Percentiles rank a stretch among this genome's conserved stretches.
These are phyloP conservation scores for Polytrichum formosum DNA, from an alignment of 225 moss, liverwort and hornwort species.

Conservation along the genomic window DNA sequence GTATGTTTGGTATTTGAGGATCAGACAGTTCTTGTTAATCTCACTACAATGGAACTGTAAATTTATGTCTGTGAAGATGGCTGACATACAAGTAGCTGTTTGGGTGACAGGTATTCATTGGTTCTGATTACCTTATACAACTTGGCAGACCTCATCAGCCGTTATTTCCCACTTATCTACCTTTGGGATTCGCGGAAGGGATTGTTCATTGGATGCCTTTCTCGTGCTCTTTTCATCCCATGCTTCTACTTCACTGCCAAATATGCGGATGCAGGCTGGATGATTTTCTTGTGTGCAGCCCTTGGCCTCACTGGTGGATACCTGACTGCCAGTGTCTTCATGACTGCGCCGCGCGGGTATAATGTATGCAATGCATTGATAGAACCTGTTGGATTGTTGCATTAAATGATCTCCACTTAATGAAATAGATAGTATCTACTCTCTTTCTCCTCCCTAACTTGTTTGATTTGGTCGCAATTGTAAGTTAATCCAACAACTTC, in stretches of 20 bases:
- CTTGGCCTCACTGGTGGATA: conserved; percentile 55
- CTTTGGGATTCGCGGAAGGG: conserved; percentile 32
- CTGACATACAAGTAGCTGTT: not conserved
- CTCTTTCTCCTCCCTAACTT: not conserved
- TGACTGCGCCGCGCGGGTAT: conserved; percentile 51
- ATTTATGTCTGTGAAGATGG: no score
- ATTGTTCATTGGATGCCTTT: conserved; percentile 27
- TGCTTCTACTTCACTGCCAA: conserved; percentile 62
- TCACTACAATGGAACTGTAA: not conserved
- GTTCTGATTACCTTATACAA: conserved; percentile 57
- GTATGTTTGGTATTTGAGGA: no score
- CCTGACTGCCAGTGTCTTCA: conserved; percentile 42
- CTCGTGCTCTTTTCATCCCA: conserved; percentile 46
- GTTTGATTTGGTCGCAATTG: not conserved
- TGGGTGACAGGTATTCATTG: conserved; percentile 50
- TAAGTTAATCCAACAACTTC: not conserved
- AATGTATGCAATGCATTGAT: conserved; percentile 17
- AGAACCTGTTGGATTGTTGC: not conserved
- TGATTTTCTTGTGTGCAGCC: conserved; percentile 55
- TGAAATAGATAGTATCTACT: not conserved
- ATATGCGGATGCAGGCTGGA: conserved; percentile 48
- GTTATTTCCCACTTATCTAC: conserved; percentile 36
- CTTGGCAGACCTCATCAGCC: conserved; percentile 46
- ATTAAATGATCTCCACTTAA: no score
- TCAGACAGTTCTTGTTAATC: no score